Evolutionary conservation across 345 rosid genomes (phyloP), one percentile per base, ranked within the genome.

Genomic region (Salix caprea): DNA sequence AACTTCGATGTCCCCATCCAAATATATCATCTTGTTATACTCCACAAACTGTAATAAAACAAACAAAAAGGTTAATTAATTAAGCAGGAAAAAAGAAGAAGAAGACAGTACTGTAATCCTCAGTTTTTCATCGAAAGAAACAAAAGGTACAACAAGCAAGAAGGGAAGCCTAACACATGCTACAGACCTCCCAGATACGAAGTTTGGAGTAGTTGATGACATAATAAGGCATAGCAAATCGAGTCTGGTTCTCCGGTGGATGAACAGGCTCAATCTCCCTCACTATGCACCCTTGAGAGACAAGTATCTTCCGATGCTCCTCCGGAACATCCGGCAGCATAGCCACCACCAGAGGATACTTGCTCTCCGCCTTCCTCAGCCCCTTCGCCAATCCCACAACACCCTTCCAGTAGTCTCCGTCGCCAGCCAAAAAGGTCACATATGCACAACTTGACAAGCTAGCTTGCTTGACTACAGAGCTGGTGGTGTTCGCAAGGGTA

Each of bases 161-260:
- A 30, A 30, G 4, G 14, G 11, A 9, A 4, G 40, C 11, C 18
- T 0, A 32, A 30, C 3, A 50, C 9, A 1, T 4, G 24, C 1
- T 4, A 75, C 88, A 80, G 86, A 91, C 97, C 71, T 89, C 91
- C 98, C 94, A 91, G 24, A 93, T 91, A 60, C 94, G 94, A 21
- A 93, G 91, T 78, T 93, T 91, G 56, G 96, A 91, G 89, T 93
- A 93, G 84, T 91, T 93, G 81, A 93, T 89, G 46, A 90, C 94
- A 58, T 86, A 93, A 74, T 93, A 87, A 1, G 97, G 88, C 96
- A 90, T 89, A 65, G 94, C 94, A 16, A 89, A 93, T 78, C 86
- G 85, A 77, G 88, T 77, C 69, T 88, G 93, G 74, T 86, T 89
- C 46, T 87, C 89, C 0, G 97, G 93, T 30, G 98, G 98, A 74